Base-by-base conservation (phyloP, 176 grass and related monocot species). In the Tillandsia leiboldiana region DNA sequence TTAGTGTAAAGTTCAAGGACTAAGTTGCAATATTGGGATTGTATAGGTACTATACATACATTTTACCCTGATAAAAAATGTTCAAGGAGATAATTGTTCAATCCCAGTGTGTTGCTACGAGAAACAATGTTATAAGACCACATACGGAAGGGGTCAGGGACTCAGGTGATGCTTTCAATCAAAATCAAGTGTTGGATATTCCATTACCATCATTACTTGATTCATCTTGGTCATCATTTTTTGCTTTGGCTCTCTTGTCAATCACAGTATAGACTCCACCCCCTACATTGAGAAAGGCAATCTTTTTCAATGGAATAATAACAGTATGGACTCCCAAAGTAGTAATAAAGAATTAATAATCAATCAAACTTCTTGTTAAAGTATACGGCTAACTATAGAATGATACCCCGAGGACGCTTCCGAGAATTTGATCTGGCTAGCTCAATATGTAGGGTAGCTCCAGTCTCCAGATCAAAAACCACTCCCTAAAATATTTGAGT, bases 391-490 rank as follows among this genome's bases (percentile, higher is more conserved):
- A 42, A 4, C 7, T 61, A 23, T 61, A 61, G 80, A 64, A 63
- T 24, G 26, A 66, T 33, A 93, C 94, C 94, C 76, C 74, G 81
- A 49, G 82, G 74, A 47, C 79, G 87, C 70, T 78, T 99, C 64
- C 89, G 89, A 51, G 94, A 99, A 84, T 83, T 99, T 26, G 94
- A 99, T 77, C 88, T 93, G 48, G 94, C 94, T 74, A 99, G 53
- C 77, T 99, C 94, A 28, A 99, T 88, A 80, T 90, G 90, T 56
- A 99, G 81, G 66, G 82, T 83, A 63, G 84, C 73, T 50, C 89
- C 82, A 50, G 75, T 93, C 63, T 99, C 87, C 0, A 84, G 89
- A 79, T 99, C 89, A 93, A 90, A 99, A 69, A 87, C 58, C 48
- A 77, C 77, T 53, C 94, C 94, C 94, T 99, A 27, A 28, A 82